Evolutionary conservation across 73 alveolate species (phyloP), one percentile per base, ranked within the genome.

Genomic region (Strombidium stylifer): DNA sequence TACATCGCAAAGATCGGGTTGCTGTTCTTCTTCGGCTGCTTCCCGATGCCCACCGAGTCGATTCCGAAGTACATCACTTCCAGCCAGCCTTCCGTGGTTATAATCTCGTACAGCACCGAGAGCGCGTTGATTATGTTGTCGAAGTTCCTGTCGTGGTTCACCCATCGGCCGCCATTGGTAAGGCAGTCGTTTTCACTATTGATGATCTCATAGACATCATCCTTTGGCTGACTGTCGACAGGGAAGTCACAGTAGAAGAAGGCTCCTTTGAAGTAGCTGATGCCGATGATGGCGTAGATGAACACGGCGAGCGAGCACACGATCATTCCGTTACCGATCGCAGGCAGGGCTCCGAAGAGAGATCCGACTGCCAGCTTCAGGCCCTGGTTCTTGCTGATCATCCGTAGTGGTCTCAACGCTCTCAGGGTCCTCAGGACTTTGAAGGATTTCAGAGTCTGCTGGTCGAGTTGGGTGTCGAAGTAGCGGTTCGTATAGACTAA

Each of bases 31-130:
- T 49, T 59, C 37, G 84, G 86, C 28, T 81, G 37, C 21, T 10
- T 10, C 72, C 73, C 86, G 14, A 81, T 61, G 0, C 73, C 85
- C 15, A 48, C 62, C 14, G 81, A 31, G 32, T 81, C 92, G 24
- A 55, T 50, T 1, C 86, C 86, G 20, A 23, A 28, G 36, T 45
- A 26, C 86, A 73, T 73, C 16, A 71, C 69, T 3, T 40, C 69
- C n/a, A 73, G 41, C 92, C 92, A 81, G 2, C 86, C 92, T 30
- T 81, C 92, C 2, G 82, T 59, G 15, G 92, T 49, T 6, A 82
- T 41, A 20, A 81, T 51, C 44, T 56, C 58, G 56, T 45, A 79
- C 24, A 79, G 24, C 27, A 81, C 35, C n/a, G 57, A 19, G 27
- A 79, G 46, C 1, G 90, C 90, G 40, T 57, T 25, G 16, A 56